Base-by-base conservation (phyloP, 352 stramenopile species). In the Globisporangium sylvaticum region DNA sequence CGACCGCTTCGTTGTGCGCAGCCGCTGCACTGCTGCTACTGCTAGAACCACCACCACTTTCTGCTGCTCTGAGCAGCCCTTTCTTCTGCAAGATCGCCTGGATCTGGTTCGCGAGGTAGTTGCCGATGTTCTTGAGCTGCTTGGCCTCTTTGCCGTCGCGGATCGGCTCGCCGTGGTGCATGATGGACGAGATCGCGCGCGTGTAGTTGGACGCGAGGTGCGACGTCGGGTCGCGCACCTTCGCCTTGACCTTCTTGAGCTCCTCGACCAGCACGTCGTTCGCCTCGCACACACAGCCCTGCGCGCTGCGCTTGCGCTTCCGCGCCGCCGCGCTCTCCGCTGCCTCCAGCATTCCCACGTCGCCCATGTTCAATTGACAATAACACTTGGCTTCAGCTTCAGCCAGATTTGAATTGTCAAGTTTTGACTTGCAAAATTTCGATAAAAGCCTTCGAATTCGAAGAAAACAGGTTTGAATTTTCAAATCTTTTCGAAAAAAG, bases 91-190 rank as follows among this genome's bases (percentile, higher is more conserved):
- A 65, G 48, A 94, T 88, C 18, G 79, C 69, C 56, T 94, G 81
- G 62, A 95, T 92, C 69, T 94, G 83, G 71, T 92, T 92, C 55
- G 84, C 84, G 64, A 95, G 79, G 74, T 92, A 95, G 69, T 93
- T 95, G 72, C 88, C 88, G 22, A 95, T 84, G 66, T 91, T 79
- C 46, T 73, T 70, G 39, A 95, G 73, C 65, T 79, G 67, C 66
- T 89, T 92, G 66, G 88, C 88, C 61, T 94, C 74, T 1, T 64
- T 62, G 6, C 71, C 86, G 48, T 74, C 84, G 27, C 71, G 73
- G 37, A 95, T 73, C 12, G 65, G 63, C 58, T 74, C 66, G 0
- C 66, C 54, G 58, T 89, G 74, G 50, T 78, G 68, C 58, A 87
- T 87, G n/a, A 95, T 68, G 52, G 83, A 92, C 32, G 73, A 58